A percentile compares a stretch with the other conserved stretches of the same genome.
Evolutionary conservation across 805 yeast genomes (phyloP).

Genomic region (Metschnikowia picachoensis): DNA sequence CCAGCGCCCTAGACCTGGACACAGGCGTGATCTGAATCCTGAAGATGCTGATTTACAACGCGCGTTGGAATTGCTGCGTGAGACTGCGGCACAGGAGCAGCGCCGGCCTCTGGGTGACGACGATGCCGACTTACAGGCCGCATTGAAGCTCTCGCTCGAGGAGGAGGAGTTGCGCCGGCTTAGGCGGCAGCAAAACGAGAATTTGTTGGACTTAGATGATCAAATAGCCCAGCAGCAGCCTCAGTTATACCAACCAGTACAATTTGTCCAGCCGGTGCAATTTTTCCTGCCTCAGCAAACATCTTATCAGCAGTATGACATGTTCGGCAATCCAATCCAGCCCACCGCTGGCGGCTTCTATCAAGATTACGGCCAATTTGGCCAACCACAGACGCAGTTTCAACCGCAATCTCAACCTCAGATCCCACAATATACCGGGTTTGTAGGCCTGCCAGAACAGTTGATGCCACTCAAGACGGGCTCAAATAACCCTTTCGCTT

Average conservation of each 20-base stretch:
- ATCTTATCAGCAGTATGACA: constrained; percentile 42
- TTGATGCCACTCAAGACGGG: constrained; percentile 63
- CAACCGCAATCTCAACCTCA: constrained; percentile 34
- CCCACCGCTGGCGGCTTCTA: constrained; percentile 52
- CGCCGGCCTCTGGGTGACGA: constrained; percentile 32
- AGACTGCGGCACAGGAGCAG: constrained; percentile 83
- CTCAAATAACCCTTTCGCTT: constrained; percentile 75
- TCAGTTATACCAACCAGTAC: constrained; percentile 18
- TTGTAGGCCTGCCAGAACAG: constrained; percentile 16
- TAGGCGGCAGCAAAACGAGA: constrained; percentile 37
- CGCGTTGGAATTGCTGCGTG: constrained; percentile 75
- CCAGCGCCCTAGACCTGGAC: background rate
- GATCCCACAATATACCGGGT: constrained; percentile 20
- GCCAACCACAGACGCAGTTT: constrained; percentile 25
- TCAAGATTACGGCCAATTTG: constrained; percentile 34
- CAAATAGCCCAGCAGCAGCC: constrained; percentile 19
- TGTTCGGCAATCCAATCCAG: constrained; percentile 66
- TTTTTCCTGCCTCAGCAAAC: constrained; percentile 16
- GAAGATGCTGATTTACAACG: constrained; percentile 73
- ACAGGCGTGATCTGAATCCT: constrained; percentile 27
- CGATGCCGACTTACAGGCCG: constrained; percentile 61
- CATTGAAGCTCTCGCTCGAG: constrained; percentile 67
- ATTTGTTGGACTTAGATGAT: constrained; percentile 53
- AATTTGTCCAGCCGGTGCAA: constrained; percentile 12
- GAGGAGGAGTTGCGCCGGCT: constrained; percentile 67